Evolutionary conservation across 108 stramenopile species (phyloP).

Genomic region (Nitzschia sp.): DNA sequence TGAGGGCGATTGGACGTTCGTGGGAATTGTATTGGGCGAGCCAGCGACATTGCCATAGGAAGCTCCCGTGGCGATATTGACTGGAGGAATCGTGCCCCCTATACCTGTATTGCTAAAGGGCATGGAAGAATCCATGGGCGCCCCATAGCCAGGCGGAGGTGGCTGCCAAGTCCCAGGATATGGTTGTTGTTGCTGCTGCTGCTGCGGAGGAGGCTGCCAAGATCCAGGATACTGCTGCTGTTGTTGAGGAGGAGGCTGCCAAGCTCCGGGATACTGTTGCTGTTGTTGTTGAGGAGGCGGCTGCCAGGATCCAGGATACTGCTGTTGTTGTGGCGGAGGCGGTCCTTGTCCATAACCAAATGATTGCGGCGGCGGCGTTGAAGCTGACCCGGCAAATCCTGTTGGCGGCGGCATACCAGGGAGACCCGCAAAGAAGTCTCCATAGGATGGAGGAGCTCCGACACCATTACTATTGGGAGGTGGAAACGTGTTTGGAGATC

Average conservation of each 20-base stretch:
- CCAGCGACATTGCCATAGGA: background rate
- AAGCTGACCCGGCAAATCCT: too few species aligned
- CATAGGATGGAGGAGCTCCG: background rate
- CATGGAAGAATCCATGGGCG: background rate
- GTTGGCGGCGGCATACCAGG: too few species aligned
- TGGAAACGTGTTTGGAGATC: background rate
- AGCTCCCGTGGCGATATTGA: background rate
- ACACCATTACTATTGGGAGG: background rate
- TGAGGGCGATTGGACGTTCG: background rate
- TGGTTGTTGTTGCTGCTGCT: background rate
- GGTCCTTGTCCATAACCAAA: background rate
- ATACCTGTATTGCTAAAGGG: background rate
- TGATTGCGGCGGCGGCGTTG: background rate
- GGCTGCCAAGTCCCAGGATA: background rate
- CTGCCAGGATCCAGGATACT: background rate
- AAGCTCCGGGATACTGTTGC: background rate
- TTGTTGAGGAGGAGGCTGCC: background rate
- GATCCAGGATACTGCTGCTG: background rate
- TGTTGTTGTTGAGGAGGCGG: background rate
- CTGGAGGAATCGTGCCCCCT: slow-evolving; percentile 1
- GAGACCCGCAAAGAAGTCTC: background rate
- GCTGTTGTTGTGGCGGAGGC: background rate
- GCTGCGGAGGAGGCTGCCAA: background rate
- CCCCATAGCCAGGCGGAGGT: background rate
- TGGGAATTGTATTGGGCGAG: background rate